Percentiles rank a stretch among this genome's conserved stretches.
phyloP scores from a whole-genome alignment of 2,329 filamentous ascomycete genomes.

The Harringtonia aguacate region DNA sequence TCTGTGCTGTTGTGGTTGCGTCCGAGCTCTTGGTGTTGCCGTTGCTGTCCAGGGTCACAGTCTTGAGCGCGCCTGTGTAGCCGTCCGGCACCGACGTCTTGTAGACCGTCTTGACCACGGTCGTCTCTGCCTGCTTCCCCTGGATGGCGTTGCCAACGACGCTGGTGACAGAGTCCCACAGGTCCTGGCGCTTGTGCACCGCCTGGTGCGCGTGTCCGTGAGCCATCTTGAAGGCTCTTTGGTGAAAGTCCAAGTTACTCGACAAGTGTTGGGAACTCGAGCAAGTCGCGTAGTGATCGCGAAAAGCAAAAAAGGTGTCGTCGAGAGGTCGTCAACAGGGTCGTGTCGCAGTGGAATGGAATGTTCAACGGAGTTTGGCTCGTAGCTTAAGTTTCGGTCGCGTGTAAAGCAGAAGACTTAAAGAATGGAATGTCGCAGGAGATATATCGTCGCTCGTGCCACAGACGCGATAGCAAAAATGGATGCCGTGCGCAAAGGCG shows the following conservation, averaged over 20 bases:
- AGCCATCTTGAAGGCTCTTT: slow-evolving; percentile 3
- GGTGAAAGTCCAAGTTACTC: not conserved
- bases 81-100: slow-evolving; percentile 1
- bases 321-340: too few relatives aligned
- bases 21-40: not conserved
- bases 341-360: not conserved
- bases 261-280: not conserved
- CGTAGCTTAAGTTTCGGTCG: too few relatives aligned
- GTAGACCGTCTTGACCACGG: slow-evolving; percentile 3
- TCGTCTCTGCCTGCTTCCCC: not conserved
- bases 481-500: too few relatives aligned
- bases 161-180: slow-evolving; percentile 11
- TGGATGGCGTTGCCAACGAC: slow-evolving; percentile 10
- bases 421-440: not conserved
- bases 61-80: slow-evolving; percentile 5
- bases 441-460: too few relatives aligned
- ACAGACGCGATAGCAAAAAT: too few relatives aligned
- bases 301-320: too few relatives aligned
- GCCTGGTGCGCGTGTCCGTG: slow-evolving; percentile 4
- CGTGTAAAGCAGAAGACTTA: too few relatives aligned
- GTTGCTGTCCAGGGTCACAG: not conserved
- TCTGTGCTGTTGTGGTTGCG: not conserved
- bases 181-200: not conserved
- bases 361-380: too few relatives aligned
- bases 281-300: too few relatives aligned